Evolutionary conservation across 2,329 filamentous ascomycete species (phyloP), one percentile per base, ranked within the genome.

Genomic region (Podosphaera xanthii): DNA sequence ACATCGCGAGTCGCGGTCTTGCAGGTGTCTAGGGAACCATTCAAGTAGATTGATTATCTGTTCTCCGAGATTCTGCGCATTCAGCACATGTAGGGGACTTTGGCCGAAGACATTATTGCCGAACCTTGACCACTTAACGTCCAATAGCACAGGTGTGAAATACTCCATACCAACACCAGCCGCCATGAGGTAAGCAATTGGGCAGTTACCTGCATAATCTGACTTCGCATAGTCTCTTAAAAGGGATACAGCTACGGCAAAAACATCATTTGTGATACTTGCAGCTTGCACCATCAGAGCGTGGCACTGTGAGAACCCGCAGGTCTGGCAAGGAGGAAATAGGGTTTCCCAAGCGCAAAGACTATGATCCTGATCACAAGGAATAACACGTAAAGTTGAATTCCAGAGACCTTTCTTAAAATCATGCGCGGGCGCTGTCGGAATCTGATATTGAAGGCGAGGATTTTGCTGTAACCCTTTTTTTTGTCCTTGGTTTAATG

Each of bases 141-240:
- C 57, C 52, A 42, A 60, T 8, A 61, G 30, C 7, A 64, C 57
- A 9, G 60, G 58, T 1, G 35, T 60, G 36, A 63, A 63, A 49
- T 65, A 64, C 1, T 65, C 64, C 56, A 65, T 62, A n/a, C 59
- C 53, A 7, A 65, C 62, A 30, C 64, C 63, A 30, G 64, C 62
- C 12, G 58, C 58, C 63, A 65, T 65, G 7, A 65, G 58, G 57
- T 60, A 65, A 34, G 64, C 61, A 6, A 63, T 57, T 7, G 64
- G 61, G 42, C 60, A 59, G 48, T 65, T 65, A 2, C 64, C 64
- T 30, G 61, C 63, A 49, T 62, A 64, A 33, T 65, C 64, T n/a
- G 58, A 53, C 48, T 59, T 62, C 31, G 33, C 38, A 9, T 58
- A 40, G 35, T 62, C 59, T 14, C 58, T 57, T 2, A 65, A 50